A percentile compares a stretch with the other conserved stretches of the same genome.
phyloP scores from a whole-genome alignment of 148 eudicot species.

The Vaccinium corymbosum region DNA sequence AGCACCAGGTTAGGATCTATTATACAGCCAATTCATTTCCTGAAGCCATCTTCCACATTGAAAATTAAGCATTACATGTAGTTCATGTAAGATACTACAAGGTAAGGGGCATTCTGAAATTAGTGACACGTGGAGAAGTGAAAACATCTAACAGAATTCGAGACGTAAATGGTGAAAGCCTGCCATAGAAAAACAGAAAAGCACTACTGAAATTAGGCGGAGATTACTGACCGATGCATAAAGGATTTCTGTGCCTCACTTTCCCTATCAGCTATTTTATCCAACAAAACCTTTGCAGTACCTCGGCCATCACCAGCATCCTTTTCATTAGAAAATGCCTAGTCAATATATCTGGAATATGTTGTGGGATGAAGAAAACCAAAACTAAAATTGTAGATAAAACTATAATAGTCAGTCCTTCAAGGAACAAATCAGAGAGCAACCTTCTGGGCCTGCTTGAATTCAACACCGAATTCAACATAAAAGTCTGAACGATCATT shows the following conservation, averaged over 20 bases:
- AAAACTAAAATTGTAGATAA: background rate
- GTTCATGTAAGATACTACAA: background rate
- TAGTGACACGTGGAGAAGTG: background rate
- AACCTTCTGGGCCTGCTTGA: constrained; percentile 46
- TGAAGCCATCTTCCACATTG: background rate
- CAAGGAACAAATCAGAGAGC: constrained; percentile 1
- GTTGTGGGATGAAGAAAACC: constrained; percentile 8
- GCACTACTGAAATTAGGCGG: background rate
- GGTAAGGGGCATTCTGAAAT: background rate
- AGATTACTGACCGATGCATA: constrained; percentile 82
- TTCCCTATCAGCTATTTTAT: constrained; percentile 80
- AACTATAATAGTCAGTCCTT: constrained; percentile 5
- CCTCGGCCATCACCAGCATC: constrained; percentile 83
- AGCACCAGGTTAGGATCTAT: background rate
- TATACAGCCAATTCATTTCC: constrained; percentile 2
- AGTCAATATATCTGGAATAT: constrained; percentile 14
- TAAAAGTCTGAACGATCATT: constrained; percentile 80
- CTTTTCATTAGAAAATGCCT: constrained; percentile 31
- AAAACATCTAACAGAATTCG: too few species aligned
- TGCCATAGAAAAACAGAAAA: background rate
- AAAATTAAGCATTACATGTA: constrained; percentile 2
- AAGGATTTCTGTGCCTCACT: constrained; percentile 97
- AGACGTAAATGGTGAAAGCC: background rate
- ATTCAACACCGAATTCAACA: constrained; percentile 44
- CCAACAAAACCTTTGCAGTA: constrained; percentile 72